A percentile compares a stretch with the other conserved stretches of the same genome.
These are phyloP conservation scores for Cylindrodendrum hubeiense DNA, from an alignment of 2,329 filamentous ascomycete genomes.

Conservation along the genomic window DNA sequence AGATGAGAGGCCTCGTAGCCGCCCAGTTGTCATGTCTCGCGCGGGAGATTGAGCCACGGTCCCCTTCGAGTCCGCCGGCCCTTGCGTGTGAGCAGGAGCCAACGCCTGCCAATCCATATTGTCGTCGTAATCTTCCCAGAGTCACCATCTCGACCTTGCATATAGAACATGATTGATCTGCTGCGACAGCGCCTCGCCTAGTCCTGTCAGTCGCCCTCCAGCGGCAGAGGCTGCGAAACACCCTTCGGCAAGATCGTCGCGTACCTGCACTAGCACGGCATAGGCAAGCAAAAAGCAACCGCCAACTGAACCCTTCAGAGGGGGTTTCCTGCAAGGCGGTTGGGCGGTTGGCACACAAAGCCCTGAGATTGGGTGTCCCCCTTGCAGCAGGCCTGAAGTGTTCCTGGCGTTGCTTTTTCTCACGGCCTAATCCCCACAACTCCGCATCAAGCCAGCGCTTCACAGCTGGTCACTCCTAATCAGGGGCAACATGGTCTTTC, in stretches of 20 bases:
- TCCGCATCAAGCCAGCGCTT: background rate
- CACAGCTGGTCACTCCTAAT: background rate
- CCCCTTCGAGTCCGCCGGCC: background rate
- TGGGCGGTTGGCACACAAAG: background rate
- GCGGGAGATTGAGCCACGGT: constrained; percentile 9
- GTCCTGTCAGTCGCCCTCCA: background rate
- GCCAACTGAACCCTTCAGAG: background rate
- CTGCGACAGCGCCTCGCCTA: background rate
- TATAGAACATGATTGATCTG: background rate
- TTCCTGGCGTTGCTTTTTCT: background rate
- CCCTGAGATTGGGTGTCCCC: constrained; percentile 6
- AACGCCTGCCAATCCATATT: background rate
- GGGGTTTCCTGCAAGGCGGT: background rate
- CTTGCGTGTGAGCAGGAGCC: background rate
- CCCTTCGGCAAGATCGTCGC: background rate
- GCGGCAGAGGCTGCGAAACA: background rate
- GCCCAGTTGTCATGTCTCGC: constrained; percentile 11
- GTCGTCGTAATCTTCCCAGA: background rate
- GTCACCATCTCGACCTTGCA: background rate
- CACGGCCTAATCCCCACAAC: background rate
- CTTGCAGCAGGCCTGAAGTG: constrained; percentile 11
- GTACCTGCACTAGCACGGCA: background rate
- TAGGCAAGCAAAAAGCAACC: background rate
- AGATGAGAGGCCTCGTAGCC: constrained; percentile 6
- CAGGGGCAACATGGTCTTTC: background rate